A percentile compares a stretch with the other conserved stretches of the same genome.
Conservation (phyloP, 768 basidiomycete species). For the Termitomyces bulborhizus region DNA sequence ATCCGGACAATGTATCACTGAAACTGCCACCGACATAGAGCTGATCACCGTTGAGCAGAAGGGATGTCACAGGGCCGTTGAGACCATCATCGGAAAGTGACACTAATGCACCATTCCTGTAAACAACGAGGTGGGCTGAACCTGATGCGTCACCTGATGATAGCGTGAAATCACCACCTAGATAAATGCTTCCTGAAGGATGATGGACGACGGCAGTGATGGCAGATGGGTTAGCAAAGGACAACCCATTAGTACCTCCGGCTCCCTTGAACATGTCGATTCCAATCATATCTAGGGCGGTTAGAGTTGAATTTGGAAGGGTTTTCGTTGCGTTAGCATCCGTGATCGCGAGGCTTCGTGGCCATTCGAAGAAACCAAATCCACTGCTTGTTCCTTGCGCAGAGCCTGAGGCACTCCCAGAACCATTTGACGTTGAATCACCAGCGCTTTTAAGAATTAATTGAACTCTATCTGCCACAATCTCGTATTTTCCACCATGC, state of each 20-base stretch:
- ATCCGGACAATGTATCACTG: constrained; percentile 53
- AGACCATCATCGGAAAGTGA: constrained; percentile 63
- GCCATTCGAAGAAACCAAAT: constrained; percentile 92
- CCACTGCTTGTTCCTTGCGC: constrained; percentile 34
- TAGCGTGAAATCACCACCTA: constrained; percentile 75
- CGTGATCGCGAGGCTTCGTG: constrained; percentile 33
- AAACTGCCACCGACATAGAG: constrained; percentile 91
- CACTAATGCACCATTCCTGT: constrained; percentile 51
- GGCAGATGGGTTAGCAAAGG: constrained; percentile 28
- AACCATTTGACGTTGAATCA: constrained; percentile 27
- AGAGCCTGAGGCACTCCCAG: constrained; percentile 25
- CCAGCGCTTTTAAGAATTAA: constrained; percentile 64
- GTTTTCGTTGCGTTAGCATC: constrained; percentile 52
- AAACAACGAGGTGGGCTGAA: constrained; percentile 66
- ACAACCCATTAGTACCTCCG: constrained; percentile 36
- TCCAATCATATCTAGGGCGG: constrained; percentile 57
- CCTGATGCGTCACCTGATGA: constrained; percentile 49
- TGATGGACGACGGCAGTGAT: constrained; percentile 60
- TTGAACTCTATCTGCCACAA: constrained; percentile 87
- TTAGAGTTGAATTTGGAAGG: constrained; percentile 66
- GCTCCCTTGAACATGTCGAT: constrained; percentile 55
- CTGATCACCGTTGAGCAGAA: constrained; percentile 54
- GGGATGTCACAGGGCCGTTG: constrained; percentile 68
- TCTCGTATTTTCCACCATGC: constrained; percentile 60
- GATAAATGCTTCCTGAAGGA: constrained; percentile 56